Base-by-base conservation (phyloP, 306 rosid genomes). In the Rubus parviflorus region DNA sequence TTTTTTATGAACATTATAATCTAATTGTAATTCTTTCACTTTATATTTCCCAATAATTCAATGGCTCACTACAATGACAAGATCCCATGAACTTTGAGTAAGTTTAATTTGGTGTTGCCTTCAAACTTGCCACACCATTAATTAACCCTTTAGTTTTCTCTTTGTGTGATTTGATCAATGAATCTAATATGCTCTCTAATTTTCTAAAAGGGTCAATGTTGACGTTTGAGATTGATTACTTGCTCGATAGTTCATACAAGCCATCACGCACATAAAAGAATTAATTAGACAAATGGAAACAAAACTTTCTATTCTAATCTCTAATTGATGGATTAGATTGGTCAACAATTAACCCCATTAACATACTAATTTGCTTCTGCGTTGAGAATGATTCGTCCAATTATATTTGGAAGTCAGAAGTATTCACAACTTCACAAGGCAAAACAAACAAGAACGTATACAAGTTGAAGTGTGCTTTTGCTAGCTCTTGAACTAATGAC, bases 401-500 rank as follows among this genome's bases (percentile, higher is more conserved):
- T 64, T 64, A 38, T 38, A 17, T 56, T 69, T 23, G 35, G 35
- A 76, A 63, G 64, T 79, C 68, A 56, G 35, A 67, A 37, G 16
- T 64, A 46, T 38, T 40, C 75, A 56, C 10, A 22, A 22, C 23
- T 38, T 40, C 75, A 56, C 10, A 22, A 22, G 35, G 64, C 23
- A 71, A 2, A 71, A 35, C 42, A 60, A 60, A 69, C 49, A 74
- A 62, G 74, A 37, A 68, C 80, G 79, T 74, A 68, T 74, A 45
- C 19, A 49, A 74, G 40, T 82, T 54, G 70, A 49, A 81, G 49
- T 52, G 60, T 68, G 20, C 14, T 14, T 20, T 72, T 12, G 19
- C 80, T 78, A 56, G 81, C 65, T 71, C 46, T 74, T 5, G 45
- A 8, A 43, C 38, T 2, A 1, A 9, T 22, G 53, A 64, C 57